Base-by-base conservation (phyloP, 768 basidiomycete genomes). In the Calvatia gigantea region DNA sequence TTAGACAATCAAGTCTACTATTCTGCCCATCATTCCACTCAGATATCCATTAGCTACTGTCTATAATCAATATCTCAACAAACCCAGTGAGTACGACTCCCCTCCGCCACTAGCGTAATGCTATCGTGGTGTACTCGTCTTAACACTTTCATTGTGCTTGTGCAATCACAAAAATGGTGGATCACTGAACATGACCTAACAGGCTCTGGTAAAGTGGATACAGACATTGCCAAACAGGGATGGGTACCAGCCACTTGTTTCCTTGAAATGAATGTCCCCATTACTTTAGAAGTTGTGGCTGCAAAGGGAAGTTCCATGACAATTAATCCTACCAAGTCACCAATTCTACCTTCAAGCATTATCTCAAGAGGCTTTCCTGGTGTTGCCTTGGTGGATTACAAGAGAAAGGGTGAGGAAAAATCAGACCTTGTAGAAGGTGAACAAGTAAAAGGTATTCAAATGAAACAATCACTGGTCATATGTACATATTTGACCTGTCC, bases 221-320 rank as follows among this genome's bases (percentile, higher is more conserved):
- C 85, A 15, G 91, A 94, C 59, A 77, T 85, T 23, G 75, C 79
- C 39, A 89, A 89, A 67, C 93, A 94, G 65, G 94, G 94, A 52
- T 98, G 96, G 96, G 95, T 99, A 2, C 96, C 96, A 37, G 95
- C 96, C 3, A 97, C 96, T 32, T 99, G 96, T 68, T 77, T 99
- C 12, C 81, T 98, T 33, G 96, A 99, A 70, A 93, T 92, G 5
- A 89, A 86, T 47, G 86, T 93, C 1, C 94, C 97, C 2, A 93
- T 96, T 3, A 88, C 92, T 9, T 85, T 85, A 23, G 91, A 92
- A 2, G 86, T 94, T 32, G 85, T 89, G 15, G 90, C 93, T 65
- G 90, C 91, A 11, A 84, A 84, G 55, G 78, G 75, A 32, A 67
- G 72, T 4, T 72, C 77, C 11, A 54, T 61, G 37, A 58, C 68